phyloP scores from a whole-genome alignment of 2,329 filamentous ascomycete genomes.

The Gaeumannomyces tritici region DNA sequence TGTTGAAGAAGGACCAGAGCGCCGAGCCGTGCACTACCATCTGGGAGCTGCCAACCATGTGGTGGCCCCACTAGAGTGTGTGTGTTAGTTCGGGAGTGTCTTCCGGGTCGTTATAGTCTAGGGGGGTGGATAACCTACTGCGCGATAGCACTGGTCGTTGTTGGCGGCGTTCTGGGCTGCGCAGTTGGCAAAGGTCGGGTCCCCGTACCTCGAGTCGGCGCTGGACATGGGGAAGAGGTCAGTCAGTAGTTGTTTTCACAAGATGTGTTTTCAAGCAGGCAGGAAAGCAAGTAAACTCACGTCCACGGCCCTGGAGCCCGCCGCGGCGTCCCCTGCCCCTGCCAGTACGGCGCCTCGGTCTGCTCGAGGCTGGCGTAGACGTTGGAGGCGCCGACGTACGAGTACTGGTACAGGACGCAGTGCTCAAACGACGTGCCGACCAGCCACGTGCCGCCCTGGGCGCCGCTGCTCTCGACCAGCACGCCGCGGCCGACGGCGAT shows the following conservation, averaged over 20 bases:
- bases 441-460: slow-evolving; percentile 34
- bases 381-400: slow-evolving; percentile 37
- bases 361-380: slow-evolving; percentile 41
- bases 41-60: slow-evolving; percentile 23
- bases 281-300: slow-evolving; percentile 11
- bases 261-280: not conserved
- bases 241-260: too few relatives aligned
- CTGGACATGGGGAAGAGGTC: slow-evolving; percentile 26
- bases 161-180: slow-evolving; percentile 9
- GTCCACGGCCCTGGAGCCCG: slow-evolving; percentile 27
- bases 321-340: slow-evolving; percentile 27
- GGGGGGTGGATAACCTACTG: not conserved
- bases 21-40: slow-evolving; percentile 32
- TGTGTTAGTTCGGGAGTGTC: not conserved
- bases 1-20: slow-evolving; percentile 32
- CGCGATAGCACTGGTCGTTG: slow-evolving; percentile 18
- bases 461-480: slow-evolving; percentile 29
- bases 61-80: slow-evolving; percentile 22
- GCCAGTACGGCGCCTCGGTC: slow-evolving; percentile 43
- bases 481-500: slow-evolving; percentile 36
- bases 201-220: slow-evolving; percentile 28
- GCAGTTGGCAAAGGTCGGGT: slow-evolving; percentile 20
- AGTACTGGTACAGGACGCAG: slow-evolving; percentile 48
- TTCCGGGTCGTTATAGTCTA: too few relatives aligned
- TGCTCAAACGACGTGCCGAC: slow-evolving; percentile 45